Evolutionary conservation across 352 stramenopile species (phyloP), one percentile per base, ranked within the genome.

Genomic region (Phytophthora hibernalis): DNA sequence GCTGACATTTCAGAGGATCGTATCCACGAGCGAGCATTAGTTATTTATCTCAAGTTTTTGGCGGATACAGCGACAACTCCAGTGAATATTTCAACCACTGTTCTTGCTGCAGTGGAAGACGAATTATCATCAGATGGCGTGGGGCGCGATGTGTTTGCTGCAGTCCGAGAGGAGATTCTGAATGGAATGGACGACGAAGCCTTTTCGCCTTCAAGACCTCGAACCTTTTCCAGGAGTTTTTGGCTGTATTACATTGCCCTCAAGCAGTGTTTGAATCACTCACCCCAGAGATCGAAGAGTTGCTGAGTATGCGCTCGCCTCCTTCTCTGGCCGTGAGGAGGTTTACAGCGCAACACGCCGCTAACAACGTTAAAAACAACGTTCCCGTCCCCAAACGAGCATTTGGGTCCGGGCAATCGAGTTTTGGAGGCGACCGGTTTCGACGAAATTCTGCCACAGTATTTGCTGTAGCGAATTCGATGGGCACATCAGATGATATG

Each of bases 31-130:
- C 78, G 78, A 16, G 77, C 76, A 18, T 58, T 89, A 28, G 72
- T 89, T 28, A 80, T 89, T 47, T 90, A 90, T 60, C 58, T 87
- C 48, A 79, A 75, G n/a, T 90, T 84, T 44, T 63, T 90, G 33
- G 62, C 68, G 0, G 72, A 82, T 6, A 61, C 76, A 1, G 70
- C 77, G 21, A 60, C 70, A 9, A 74, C 61, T 3, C 66, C 63
- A 1, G 79, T 89, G 5, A 62, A 55, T 22, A 64, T 92, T 9
- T 75, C 77, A 1, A 35, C 54, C 12, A 26, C 49, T 1, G 57
- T 45, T 0, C 31, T 88, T 1, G 54, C 83, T 2, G 68, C 65
- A 12, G 61, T 92, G 9, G 80, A 89, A 45, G 56, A 80, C 0
- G 70, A 83, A 13, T 56, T 92, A 8, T 70, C 65, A 5, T 76